phyloP scores from a whole-genome alignment of 106 monocot genomes.

The Dioscorea alata region DNA sequence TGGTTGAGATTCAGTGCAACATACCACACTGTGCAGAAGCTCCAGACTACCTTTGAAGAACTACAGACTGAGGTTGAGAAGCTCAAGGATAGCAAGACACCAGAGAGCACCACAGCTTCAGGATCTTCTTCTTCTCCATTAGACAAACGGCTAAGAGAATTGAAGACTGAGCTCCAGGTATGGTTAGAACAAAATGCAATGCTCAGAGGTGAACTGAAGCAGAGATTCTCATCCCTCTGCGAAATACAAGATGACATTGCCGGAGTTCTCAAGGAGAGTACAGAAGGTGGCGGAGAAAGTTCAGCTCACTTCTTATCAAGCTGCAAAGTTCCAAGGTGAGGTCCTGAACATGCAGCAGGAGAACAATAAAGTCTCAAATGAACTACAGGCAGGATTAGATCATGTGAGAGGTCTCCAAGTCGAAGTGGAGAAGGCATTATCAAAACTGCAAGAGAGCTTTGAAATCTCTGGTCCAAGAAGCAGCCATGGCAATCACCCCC shows the following conservation, averaged over 20 bases:
- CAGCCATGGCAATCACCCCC: slow-evolving; percentile 5
- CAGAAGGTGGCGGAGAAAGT: slow-evolving; percentile 31
- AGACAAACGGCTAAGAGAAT: slow-evolving; percentile 44
- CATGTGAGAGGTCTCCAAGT: slow-evolving; percentile 44
- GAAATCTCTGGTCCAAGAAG: slow-evolving; percentile 23
- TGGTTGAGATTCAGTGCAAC: slow-evolving; percentile 90
- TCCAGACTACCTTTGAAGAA: slow-evolving; percentile 28
- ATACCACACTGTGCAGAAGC: slow-evolving; percentile 72
- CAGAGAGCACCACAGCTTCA: slow-evolving; percentile 3
- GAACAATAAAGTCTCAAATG: slow-evolving; percentile 65
- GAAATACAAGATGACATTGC: slow-evolving; percentile 62
- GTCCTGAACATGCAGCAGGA: slow-evolving; percentile 48
- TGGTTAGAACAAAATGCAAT: slow-evolving; percentile 71
- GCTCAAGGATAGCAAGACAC: slow-evolving; percentile 18
- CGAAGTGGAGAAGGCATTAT: slow-evolving; percentile 51
- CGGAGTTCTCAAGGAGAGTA: slow-evolving; percentile 18
- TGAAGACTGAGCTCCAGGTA: slow-evolving; percentile 55
- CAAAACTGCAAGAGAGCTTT: slow-evolving; percentile 26
- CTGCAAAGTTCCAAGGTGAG: slow-evolving; percentile 42
- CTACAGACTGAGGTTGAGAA: slow-evolving; percentile 39
- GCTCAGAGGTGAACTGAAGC: slow-evolving; percentile 52
- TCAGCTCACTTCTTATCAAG: slow-evolving; percentile 41
- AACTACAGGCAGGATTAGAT: slow-evolving; percentile 53
- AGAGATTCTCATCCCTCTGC: slow-evolving; percentile 43
- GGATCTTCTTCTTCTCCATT: slow-evolving; percentile 21